These are phyloP conservation scores for Cephalotrichum gorgonifer DNA, from an alignment of 2,329 filamentous ascomycete species.

Conservation along the genomic window DNA sequence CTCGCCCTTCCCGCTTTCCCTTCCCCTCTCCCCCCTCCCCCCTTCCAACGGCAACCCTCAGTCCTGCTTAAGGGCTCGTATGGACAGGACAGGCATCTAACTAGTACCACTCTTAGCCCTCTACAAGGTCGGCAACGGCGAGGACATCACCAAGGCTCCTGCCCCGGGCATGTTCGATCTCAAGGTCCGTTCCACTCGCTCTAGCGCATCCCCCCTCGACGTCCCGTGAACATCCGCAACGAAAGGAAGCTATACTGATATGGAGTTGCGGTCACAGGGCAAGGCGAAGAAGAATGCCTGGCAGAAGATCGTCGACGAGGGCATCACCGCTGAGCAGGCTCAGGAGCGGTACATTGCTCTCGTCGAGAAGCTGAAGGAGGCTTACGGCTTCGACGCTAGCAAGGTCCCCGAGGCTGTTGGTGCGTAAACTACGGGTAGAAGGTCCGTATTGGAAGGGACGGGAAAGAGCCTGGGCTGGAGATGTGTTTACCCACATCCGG, in stretches of 20 bases:
- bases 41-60: not conserved
- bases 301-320: slow-evolving; percentile 58
- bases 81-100: not conserved
- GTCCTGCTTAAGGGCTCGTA: not conserved
- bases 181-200: slow-evolving; percentile 38
- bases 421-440: slow-evolving; percentile 12
- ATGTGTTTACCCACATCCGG: too few relatives aligned
- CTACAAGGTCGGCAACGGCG: slow-evolving; percentile 47
- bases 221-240: not conserved
- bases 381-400: slow-evolving; percentile 56
- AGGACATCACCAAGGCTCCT: slow-evolving; percentile 45
- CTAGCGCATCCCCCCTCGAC: not conserved
- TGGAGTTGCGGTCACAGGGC: slow-evolving; percentile 36
- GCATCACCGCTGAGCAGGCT: slow-evolving; percentile 52
- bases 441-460: not conserved
- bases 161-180: slow-evolving; percentile 61
- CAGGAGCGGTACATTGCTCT: slow-evolving; percentile 67
- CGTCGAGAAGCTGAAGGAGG: slow-evolving; percentile 61
- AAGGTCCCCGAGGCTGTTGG: slow-evolving; percentile 51
- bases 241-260: not conserved
- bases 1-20: not conserved
- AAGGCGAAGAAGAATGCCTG: slow-evolving; percentile 76
- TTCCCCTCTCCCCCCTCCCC: not conserved
- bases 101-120: slow-evolving; percentile 28
- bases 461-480: too few relatives aligned